Percentiles rank a stretch among this genome's conserved stretches.
Evolutionary conservation across 768 basidiomycete species (phyloP).

Genomic region (Lentinula boryana): DNA sequence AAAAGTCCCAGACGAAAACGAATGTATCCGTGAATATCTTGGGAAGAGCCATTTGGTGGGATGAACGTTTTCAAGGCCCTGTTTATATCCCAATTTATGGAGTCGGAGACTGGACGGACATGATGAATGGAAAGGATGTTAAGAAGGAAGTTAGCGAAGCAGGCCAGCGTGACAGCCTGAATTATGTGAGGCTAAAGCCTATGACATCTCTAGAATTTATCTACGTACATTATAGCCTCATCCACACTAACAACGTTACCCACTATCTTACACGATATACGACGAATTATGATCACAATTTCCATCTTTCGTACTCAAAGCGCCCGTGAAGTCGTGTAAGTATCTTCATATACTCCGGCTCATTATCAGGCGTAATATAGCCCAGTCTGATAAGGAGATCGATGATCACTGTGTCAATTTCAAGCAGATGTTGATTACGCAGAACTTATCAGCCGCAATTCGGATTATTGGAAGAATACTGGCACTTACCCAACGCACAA

Average conservation of each 20-base stretch:
- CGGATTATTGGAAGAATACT: not conserved
- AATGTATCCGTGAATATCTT: conserved; percentile 23
- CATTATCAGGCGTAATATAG: conserved; percentile 80
- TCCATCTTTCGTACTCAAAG: conserved; percentile 62
- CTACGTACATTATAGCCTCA: too few relatives aligned
- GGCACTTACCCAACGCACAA: conserved; percentile 68
- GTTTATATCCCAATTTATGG: not conserved
- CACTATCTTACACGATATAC: too few relatives aligned
- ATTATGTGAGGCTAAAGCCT: too few relatives aligned
- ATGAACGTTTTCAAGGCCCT: not conserved
- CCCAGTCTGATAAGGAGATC: conserved; percentile 90
- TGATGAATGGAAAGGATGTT: not conserved
- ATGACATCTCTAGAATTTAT: too few relatives aligned
- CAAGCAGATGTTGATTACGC: not conserved
- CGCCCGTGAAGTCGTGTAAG: conserved; percentile 65
- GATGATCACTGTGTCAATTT: conserved; percentile 55
- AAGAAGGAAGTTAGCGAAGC: not conserved
- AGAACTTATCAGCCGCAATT: not conserved
- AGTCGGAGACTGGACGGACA: not conserved
- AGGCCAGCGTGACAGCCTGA: not conserved
- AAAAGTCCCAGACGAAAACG: conserved; percentile 46
- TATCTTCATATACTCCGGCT: conserved; percentile 78
- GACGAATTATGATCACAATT: not conserved
- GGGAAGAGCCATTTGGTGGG: conserved; percentile 19
- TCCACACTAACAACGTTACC: too few relatives aligned